Evolutionary conservation across 2,329 filamentous ascomycete species (phyloP).

Genomic region (Cladosporium sp.): DNA sequence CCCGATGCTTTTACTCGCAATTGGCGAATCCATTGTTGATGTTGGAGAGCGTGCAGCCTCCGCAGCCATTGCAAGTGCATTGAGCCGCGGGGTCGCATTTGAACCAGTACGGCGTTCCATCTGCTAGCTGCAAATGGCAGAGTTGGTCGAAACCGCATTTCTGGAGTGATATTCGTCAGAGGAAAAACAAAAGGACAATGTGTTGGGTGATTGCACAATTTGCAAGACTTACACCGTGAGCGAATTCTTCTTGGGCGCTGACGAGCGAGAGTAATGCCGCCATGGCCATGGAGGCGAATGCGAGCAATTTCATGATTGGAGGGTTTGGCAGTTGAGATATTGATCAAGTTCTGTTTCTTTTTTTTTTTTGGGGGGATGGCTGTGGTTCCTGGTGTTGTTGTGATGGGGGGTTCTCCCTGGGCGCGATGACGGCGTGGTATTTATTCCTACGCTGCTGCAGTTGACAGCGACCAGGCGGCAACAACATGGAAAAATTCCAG

Average conservation of each 20-base stretch:
- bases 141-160: constrained; percentile 1
- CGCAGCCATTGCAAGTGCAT: not conserved
- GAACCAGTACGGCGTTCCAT: not conserved
- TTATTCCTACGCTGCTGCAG: not conserved
- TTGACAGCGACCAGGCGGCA: not conserved
- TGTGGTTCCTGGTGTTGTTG: no score
- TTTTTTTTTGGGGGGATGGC: no score
- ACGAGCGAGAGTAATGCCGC: not conserved
- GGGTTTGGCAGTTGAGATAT: not conserved
- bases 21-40: not conserved
- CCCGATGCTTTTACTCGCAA: not conserved
- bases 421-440: not conserved
- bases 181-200: fast-evolving
- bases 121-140: not conserved
- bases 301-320: not conserved
- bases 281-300: not conserved
- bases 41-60: not conserved
- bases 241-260: not conserved
- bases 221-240: not conserved
- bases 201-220: not conserved
- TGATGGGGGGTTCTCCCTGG: no score
- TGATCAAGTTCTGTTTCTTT: not conserved
- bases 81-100: not conserved
- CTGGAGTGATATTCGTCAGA: not conserved
- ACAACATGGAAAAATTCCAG: not conserved